Percentiles rank a stretch among this genome's conserved stretches.
Evolutionary conservation across 495 filamentous ascomycete genomes (phyloP).

Genomic region (Copromyces sp.): DNA sequence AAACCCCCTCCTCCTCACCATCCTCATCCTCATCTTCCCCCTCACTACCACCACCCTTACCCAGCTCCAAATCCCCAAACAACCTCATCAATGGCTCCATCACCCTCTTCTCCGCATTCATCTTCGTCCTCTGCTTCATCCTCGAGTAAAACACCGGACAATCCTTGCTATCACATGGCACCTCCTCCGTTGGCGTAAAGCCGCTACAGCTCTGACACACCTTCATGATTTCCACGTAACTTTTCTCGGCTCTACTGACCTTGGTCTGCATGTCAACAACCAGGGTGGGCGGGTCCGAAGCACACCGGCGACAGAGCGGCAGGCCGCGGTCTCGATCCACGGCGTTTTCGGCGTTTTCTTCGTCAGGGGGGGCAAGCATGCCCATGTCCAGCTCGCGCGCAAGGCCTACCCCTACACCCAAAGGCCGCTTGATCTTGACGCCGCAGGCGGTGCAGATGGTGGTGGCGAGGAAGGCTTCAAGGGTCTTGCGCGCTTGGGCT

Average conservation of each 20-base stretch:
- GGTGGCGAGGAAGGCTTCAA: slow-evolving; percentile 81
- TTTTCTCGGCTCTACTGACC: slow-evolving; percentile 53
- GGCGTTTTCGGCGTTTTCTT: background rate
- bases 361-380: background rate
- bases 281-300: slow-evolving; percentile 42
- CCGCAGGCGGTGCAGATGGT: slow-evolving; percentile 71
- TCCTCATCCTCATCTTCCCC: background rate
- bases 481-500: slow-evolving; percentile 43
- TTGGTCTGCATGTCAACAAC: slow-evolving; percentile 50
- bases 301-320: slow-evolving; percentile 55
- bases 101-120: slow-evolving; percentile 46
- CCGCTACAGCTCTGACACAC: slow-evolving; percentile 79
- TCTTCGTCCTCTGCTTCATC: slow-evolving; percentile 54
- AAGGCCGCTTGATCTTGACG: slow-evolving; percentile 42
- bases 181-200: slow-evolving; percentile 59
- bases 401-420: background rate
- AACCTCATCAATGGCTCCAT: slow-evolving; percentile 46
- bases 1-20: background rate
- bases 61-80: slow-evolving; percentile 38
- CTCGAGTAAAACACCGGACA: slow-evolving; percentile 90
- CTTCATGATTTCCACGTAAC: slow-evolving; percentile 52
- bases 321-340: background rate
- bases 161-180: slow-evolving; percentile 80
- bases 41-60: slow-evolving; percentile 21
- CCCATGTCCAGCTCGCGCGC: background rate